Percentiles rank a stretch among this genome's conserved stretches.
Conservation (phyloP, 345 rosid genomes). For the Eutrema yunnanense region DNA sequence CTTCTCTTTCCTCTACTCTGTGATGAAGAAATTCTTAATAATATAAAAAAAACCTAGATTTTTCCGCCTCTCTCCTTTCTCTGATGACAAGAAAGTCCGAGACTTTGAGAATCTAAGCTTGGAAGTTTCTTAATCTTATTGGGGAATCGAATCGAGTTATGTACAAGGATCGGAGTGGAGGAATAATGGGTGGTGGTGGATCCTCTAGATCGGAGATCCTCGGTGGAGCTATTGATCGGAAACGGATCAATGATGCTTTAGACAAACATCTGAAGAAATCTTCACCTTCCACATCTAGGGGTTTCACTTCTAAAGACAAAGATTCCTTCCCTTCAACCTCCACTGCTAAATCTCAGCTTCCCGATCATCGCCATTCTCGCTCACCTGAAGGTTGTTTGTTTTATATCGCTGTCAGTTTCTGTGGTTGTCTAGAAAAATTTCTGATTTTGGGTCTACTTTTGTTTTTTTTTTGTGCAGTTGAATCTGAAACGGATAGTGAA, state of each 20-base stretch:
- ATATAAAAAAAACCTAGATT: conserved; percentile 26
- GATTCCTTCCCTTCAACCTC: conserved; percentile 76
- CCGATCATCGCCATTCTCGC: conserved; percentile 54
- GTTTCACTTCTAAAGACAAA: conserved; percentile 51
- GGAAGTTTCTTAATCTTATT: not conserved
- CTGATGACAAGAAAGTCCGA: conserved; percentile 8
- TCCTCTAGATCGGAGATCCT: conserved; percentile 75
- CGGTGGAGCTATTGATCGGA: conserved; percentile 69
- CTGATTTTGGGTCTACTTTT: not conserved
- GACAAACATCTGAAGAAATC: conserved; percentile 91
- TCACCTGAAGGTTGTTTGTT: conserved; percentile 55
- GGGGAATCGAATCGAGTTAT: conserved; percentile 31
- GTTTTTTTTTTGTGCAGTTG: conserved; percentile 37
- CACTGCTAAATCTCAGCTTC: conserved; percentile 56
- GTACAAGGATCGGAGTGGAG: conserved; percentile 67
- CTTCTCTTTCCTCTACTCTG: conserved; percentile 20
- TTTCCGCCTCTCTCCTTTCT: conserved; percentile 28
- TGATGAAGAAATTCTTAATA: not conserved
- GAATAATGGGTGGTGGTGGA: conserved; percentile 58
- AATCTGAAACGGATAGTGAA: conserved; percentile 77
- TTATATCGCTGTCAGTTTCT: not conserved
- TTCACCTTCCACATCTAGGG: conserved; percentile 81
- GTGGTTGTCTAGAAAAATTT: not conserved
- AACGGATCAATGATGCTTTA: conserved; percentile 81
- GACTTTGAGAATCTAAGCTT: conserved; percentile 6